These are phyloP conservation scores for Lyophyllum semitale DNA, from an alignment of 768 basidiomycete species.

Conservation along the genomic window DNA sequence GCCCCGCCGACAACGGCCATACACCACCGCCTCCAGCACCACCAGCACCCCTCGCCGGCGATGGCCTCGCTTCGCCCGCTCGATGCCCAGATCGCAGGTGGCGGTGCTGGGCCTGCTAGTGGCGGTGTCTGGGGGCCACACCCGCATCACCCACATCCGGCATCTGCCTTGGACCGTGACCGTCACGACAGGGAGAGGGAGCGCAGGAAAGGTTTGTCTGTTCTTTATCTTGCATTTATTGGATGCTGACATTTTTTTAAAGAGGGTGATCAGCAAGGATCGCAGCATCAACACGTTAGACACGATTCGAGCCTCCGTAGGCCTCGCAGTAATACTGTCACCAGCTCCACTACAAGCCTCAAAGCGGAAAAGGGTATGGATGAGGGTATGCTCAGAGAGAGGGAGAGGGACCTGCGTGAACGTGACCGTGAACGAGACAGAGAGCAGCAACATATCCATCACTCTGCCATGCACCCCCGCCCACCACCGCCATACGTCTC, in stretches of 20 bases:
- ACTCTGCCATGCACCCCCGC: not conserved
- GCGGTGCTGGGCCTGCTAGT: constrained; percentile 3
- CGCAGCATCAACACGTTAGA: constrained; percentile 15
- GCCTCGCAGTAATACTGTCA: constrained; percentile 8
- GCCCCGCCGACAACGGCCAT: constrained; percentile 13
- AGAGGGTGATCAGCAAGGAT: constrained; percentile 19
- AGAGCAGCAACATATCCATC: not conserved
- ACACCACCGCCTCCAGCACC: constrained; percentile 10
- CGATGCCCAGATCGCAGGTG: constrained; percentile 15
- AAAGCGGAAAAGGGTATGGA: constrained; percentile 1
- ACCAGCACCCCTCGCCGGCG: constrained; percentile 27
- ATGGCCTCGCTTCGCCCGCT: constrained; percentile 31
- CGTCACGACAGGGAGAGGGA: constrained; percentile 1
- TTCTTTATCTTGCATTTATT: not conserved
- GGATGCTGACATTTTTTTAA: not conserved
- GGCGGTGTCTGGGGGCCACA: constrained; percentile 18
- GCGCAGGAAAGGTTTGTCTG: not conserved
- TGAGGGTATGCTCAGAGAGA: not conserved
- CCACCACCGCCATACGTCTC: not conserved
- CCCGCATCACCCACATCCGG: too few species aligned
- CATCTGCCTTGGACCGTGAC: constrained; percentile 13
- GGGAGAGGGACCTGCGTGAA: not conserved
- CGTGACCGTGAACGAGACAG: not conserved
- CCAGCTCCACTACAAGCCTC: not conserved
- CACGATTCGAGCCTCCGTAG: constrained; percentile 6